Evolutionary conservation across 2,329 filamentous ascomycete species (phyloP), one percentile per base, ranked within the genome.

Genomic region (Teratosphaeria nubilosa): DNA sequence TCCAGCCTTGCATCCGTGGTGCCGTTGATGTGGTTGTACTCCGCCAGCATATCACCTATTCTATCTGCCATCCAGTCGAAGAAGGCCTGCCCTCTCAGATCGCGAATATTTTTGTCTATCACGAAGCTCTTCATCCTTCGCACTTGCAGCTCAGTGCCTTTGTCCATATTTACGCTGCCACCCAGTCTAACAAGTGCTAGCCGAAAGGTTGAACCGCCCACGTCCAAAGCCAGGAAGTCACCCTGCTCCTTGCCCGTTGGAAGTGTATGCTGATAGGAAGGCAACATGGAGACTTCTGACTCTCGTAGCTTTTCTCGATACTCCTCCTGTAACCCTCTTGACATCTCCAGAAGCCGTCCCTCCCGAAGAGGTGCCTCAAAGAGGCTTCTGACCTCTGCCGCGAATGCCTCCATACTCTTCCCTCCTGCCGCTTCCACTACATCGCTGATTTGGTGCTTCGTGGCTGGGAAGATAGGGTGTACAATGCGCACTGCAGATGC

Each of bases 51-150:
- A 9, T 78, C 75, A 51, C 78, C 76, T 58, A 86, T 84, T 60
- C 79, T 78, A 53, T 75, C 75, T 5, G 83, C 84, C 79, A 86
- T 85, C 84, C 84, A 86, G 67, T 85, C 82, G 67, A 86, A 86
- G 69, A 86, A 86, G 1, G 75, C 73, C 25, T 75, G 76, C 1
- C 82, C 83, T 58, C 77, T 74, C 59, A 86, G 70, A 52, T 76
- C 70, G 55, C 82, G 80, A 54, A 85, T 78, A 14, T 71, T 66
- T 60, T 82, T 78, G 65, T 83, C 80, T 62, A 86, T 86, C 54
- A 73, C 73, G 63, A 78, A 81, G 51, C 76, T 79, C 41, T 77
- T 75, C 70, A 82, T 81, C 58, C 75, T 75, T 56, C 80, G 71
- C 57, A 85, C 82, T 59, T 76, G 75, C 76, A 86, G 25, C 20